Evolutionary conservation across 345 rosid species (phyloP).

Genomic region (Aegle marmelos): DNA sequence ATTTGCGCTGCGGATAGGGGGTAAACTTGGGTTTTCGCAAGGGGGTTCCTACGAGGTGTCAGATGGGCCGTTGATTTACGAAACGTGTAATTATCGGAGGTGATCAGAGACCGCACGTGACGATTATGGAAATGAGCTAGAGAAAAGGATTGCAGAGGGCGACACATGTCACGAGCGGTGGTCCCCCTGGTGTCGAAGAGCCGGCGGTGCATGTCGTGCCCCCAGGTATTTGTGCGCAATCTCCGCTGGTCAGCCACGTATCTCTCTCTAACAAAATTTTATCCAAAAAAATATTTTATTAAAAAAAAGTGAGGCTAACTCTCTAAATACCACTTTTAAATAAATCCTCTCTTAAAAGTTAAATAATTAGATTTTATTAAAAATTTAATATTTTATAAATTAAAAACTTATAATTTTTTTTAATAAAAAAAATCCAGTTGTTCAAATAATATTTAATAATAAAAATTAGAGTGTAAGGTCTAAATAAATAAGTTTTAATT

Average conservation of each 20-base stretch:
- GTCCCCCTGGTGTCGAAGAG: not conserved
- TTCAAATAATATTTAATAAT: no score
- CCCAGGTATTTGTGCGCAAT: constrained; percentile 9
- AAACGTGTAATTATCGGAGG: not conserved
- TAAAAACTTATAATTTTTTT: no score
- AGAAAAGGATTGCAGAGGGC: not conserved
- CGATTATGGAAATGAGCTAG: not conserved
- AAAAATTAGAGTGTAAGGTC: no score
- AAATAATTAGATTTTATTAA: no score
- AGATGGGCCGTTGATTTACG: not conserved
- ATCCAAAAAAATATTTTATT: no score
- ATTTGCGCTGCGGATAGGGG: not conserved
- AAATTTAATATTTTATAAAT: no score
- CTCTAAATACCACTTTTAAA: no score
- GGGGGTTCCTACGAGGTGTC: not conserved
- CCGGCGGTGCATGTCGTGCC: constrained; percentile 15
- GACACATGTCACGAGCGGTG: not conserved
- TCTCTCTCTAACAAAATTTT: not conserved
- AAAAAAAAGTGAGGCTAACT: no score
- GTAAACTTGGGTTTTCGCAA: not conserved
- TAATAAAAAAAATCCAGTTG: no score
- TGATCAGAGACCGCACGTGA: constrained; percentile 14
- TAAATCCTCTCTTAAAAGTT: no score
- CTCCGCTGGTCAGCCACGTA: not conserved
- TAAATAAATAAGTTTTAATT: no score